Base-by-base conservation (phyloP, 2,329 filamentous ascomycete genomes). In the Myriosclerotinia curreyana region DNA sequence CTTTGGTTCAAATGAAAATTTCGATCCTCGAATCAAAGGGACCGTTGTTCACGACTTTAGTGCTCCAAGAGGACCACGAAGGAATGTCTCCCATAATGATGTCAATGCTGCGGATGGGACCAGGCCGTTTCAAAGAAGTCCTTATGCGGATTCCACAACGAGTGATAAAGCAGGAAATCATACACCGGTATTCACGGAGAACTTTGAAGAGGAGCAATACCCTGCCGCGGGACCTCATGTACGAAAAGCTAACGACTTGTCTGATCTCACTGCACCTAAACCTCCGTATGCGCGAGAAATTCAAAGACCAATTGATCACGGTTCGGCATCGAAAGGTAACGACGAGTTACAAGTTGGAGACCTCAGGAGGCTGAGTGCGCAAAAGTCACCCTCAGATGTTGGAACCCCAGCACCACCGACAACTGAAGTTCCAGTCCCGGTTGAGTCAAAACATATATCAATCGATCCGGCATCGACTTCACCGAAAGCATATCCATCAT, bases 21-120 rank as follows among this genome's bases (percentile, higher is more conserved):
- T 87, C 69, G 86, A 88, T 69, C 86, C 86, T 22, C 80, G 84
- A 12, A 89, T 89, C 67, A 81, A 80, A 70, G 87, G 84, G 56
- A 89, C 83, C 9, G 79, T 81, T 54, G 81, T 88, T 58, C 87
- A 89, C 72, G 86, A 86, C 73, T 89, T 87, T 70, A 88, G 85
- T 70, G 84, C 83, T 0, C 86, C 85, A 1, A 78, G 84, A 58
- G 49, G 59, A 40, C 79, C 79, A 31, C 80, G 77, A 66, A 80
- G 75, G 53, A 74, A 77, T 36, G 67, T 78, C 4, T 74, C 76
- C 31, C 76, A 68, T 36, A 69, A 65, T 59, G 71, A 73, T 69
- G 60, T 68, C 8, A 66, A 63, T 48, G 44, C 55, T 17, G 65
- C 67, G 44, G 68, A 54, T 46, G 40, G 46, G 5, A 15, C 46